Conservation (phyloP, 164 flowering plant species). For the Pachysandra terminalis region DNA sequence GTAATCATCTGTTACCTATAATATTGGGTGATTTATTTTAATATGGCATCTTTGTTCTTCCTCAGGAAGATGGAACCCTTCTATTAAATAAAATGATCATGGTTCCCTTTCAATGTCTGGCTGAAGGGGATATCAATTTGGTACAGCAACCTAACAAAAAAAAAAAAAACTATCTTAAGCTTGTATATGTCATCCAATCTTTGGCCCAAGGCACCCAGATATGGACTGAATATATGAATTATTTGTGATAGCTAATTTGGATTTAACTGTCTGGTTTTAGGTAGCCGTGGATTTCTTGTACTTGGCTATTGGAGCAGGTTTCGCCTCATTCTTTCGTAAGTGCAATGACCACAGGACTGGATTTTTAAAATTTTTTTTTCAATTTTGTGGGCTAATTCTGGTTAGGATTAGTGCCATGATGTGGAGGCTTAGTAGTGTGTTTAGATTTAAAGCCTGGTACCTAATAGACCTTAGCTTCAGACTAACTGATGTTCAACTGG, state of each 20-base stretch:
- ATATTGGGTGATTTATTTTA: background rate
- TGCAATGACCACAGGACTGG: too few species aligned
- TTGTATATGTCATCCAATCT: too few species aligned
- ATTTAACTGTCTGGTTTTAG: conserved; percentile 2
- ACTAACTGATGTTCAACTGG: too few species aligned
- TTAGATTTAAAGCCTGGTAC: too few species aligned
- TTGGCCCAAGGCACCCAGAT: too few species aligned
- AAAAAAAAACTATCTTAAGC: too few species aligned
- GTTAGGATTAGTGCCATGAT: too few species aligned
- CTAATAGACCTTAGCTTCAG: too few species aligned
- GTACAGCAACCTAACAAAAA: too few species aligned
- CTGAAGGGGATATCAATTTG: background rate
- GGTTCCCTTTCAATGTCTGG: background rate
- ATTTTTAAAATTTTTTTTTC: too few species aligned
- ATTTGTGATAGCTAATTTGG: background rate
- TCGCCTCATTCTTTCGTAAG: conserved; percentile 15
- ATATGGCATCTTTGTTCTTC: too few species aligned
- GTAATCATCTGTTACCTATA: background rate
- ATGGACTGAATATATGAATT: background rate
- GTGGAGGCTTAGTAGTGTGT: too few species aligned
- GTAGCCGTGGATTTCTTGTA: conserved; percentile 9
- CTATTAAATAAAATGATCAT: background rate
- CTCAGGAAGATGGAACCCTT: background rate
- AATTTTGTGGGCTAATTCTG: background rate
- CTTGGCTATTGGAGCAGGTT: conserved; percentile 12